Percentiles rank a stretch among this genome's conserved stretches.
These are phyloP conservation scores for Trichocomaceae sp. DNA, from an alignment of 2,329 filamentous ascomycete genomes.

Conservation along the genomic window DNA sequence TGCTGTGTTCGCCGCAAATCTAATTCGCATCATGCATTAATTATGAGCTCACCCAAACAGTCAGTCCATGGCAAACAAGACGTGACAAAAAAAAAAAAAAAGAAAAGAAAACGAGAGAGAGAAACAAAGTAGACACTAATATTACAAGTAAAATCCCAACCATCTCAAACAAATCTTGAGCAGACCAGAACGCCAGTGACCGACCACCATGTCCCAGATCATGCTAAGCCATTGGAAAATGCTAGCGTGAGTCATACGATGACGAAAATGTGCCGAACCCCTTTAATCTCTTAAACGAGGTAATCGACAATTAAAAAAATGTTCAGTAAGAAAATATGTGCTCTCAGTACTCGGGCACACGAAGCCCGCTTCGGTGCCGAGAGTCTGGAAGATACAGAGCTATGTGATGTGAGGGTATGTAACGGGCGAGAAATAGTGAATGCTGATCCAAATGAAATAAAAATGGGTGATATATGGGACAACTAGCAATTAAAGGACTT, in stretches of 20 bases:
- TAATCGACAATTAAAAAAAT: slow-evolving; percentile 4
- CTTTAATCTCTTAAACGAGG: neutral
- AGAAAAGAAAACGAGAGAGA: neutral
- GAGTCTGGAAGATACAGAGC: slow-evolving; percentile 14
- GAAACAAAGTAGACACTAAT: slow-evolving; percentile 11
- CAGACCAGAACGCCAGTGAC: slow-evolving; percentile 8
- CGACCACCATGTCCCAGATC: slow-evolving; percentile 6
- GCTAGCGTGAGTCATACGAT: slow-evolving; percentile 2
- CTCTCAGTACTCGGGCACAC: slow-evolving; percentile 22
- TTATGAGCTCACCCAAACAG: neutral
- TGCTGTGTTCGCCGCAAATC: slow-evolving; percentile 3
- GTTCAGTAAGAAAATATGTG: slow-evolving; percentile 16
- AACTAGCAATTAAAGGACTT: slow-evolving; percentile 32
- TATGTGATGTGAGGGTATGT: neutral
- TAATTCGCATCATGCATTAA: slow-evolving; percentile 15
- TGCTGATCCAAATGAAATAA: slow-evolving; percentile 9
- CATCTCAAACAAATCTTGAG: slow-evolving; percentile 11
- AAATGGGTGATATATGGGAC: slow-evolving; percentile 17
- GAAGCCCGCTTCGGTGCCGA: slow-evolving; percentile 41
- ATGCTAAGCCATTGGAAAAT: slow-evolving; percentile 12
- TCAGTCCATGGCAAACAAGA: neutral
- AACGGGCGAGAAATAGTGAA: neutral
- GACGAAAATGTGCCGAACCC: neutral
- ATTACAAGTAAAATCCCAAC: slow-evolving; percentile 14
- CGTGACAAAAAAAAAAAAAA: slow-evolving; percentile 1